phyloP scores from a whole-genome alignment of 2,329 filamentous ascomycete species.

The Polychaeton citri region DNA sequence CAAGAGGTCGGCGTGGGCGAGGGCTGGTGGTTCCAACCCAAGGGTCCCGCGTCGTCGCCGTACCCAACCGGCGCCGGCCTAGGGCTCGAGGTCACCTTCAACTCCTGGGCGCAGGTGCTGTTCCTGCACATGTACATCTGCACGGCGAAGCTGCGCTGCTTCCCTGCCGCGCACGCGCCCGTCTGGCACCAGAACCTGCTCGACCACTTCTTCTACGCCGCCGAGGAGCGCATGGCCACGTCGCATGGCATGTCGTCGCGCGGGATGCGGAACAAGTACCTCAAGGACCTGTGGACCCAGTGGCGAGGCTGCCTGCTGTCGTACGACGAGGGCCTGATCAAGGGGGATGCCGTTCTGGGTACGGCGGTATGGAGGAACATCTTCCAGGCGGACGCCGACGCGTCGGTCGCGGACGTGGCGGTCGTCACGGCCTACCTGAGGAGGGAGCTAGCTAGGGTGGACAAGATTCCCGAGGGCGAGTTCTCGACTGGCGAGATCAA shows the following conservation, averaged over 20 bases:
- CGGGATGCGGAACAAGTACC: slow-evolving; percentile 44
- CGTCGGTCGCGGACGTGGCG: slow-evolving; percentile 48
- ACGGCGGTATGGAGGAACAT: slow-evolving; percentile 88
- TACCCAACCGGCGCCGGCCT: slow-evolving; percentile 28
- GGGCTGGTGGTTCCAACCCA: slow-evolving; percentile 64
- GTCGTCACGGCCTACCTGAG: slow-evolving; percentile 52
- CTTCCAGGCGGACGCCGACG: slow-evolving; percentile 58
- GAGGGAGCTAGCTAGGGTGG: slow-evolving; percentile 41
- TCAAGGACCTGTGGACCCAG: slow-evolving; percentile 84
- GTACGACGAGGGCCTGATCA: slow-evolving; percentile 69
- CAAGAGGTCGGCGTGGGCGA: slow-evolving; percentile 67
- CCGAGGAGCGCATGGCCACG: slow-evolving; percentile 70
- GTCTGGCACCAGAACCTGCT: slow-evolving; percentile 82
- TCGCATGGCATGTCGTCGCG: slow-evolving; percentile 54
- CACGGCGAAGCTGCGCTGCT: slow-evolving; percentile 66
- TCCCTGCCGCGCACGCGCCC: slow-evolving; percentile 54
- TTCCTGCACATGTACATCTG: slow-evolving; percentile 94
- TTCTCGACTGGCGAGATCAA: slow-evolving; percentile 34
- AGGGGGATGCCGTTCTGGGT: slow-evolving; percentile 64
- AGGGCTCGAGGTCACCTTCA: slow-evolving; percentile 73
- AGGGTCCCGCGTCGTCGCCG: slow-evolving; percentile 1
- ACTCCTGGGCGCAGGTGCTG: slow-evolving; percentile 88
- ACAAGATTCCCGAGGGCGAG: slow-evolving; percentile 39
- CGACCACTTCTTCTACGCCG: slow-evolving; percentile 89
- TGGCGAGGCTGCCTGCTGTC: slow-evolving; percentile 79